Conservation (phyloP, 129 eudicot species). For the Tagetes patula region DNA sequence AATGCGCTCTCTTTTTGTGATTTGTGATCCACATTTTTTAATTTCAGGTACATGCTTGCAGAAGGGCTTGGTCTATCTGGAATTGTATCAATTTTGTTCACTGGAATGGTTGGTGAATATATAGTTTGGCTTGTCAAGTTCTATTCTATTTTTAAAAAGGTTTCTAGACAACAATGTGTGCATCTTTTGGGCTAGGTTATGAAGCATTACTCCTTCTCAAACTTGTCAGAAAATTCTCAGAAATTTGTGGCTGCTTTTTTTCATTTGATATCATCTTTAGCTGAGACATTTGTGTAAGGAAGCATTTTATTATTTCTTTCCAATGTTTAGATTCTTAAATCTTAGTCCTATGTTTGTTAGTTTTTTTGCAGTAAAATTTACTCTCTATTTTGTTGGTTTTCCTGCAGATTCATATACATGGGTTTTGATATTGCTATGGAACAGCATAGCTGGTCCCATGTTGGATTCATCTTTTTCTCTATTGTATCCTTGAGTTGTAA, state of each 20-base stretch:
- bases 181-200: slow-evolving; percentile 63
- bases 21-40: slow-evolving; percentile 18
- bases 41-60: slow-evolving; percentile 88
- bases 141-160: neutral
- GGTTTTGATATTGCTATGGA: slow-evolving; percentile 99
- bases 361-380: neutral
- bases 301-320: slow-evolving; percentile 7
- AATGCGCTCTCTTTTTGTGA: slow-evolving; percentile 20
- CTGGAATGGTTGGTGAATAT: slow-evolving; percentile 87
- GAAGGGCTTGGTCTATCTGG: slow-evolving; percentile 99
- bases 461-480: slow-evolving; percentile 96
- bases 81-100: slow-evolving; percentile 94
- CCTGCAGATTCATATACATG: slow-evolving; percentile 96
- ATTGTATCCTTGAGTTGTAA: slow-evolving; percentile 74
- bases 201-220: slow-evolving; percentile 91
- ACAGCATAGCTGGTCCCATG: slow-evolving; percentile 97
- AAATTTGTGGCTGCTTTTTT: slow-evolving; percentile 93
- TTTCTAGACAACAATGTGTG: slow-evolving; percentile 7
- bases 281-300: slow-evolving; percentile 95
- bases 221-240: slow-evolving; percentile 90
- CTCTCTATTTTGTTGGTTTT: neutral
- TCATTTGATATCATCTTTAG: slow-evolving; percentile 97
- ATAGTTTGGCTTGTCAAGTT: slow-evolving; percentile 12
- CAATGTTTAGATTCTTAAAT: slow-evolving; percentile 7
- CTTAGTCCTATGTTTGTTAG: slow-evolving; percentile 11